Evolutionary conservation across 73 alveolate species (phyloP).

Genomic region (Paramecium sonneborni): DNA sequence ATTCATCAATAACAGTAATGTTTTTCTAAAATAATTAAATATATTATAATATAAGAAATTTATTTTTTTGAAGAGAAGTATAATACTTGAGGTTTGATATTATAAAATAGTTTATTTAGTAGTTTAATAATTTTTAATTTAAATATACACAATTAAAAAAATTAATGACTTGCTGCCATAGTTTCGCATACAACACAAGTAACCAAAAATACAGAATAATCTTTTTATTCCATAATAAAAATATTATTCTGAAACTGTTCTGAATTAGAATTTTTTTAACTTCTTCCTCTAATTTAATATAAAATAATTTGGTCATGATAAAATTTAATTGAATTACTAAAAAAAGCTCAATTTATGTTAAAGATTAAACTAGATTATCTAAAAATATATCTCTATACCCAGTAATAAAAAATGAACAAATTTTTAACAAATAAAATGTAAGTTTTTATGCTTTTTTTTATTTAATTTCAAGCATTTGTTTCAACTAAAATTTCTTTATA

Average conservation of each 20-base stretch:
- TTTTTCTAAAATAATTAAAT: too few relatives aligned
- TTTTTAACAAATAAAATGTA: background rate
- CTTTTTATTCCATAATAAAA: background rate
- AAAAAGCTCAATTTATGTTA: constrained; percentile 7
- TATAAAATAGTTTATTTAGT: background rate
- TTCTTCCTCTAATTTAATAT: background rate
- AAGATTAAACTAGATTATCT: background rate
- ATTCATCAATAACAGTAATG: background rate
- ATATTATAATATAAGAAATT: too few relatives aligned
- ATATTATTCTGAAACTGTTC: background rate
- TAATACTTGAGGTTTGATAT: too few relatives aligned
- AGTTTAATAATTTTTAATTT: too few relatives aligned
- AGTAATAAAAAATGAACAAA: background rate
- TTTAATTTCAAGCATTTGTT: background rate
- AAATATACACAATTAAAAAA: background rate
- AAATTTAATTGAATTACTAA: constrained; percentile 11
- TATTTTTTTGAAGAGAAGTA: too few relatives aligned
- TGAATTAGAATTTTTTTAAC: background rate
- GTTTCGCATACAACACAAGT: constrained; percentile 39
- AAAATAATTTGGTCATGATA: background rate
- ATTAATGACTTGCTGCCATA: background rate
- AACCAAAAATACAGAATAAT: background rate
- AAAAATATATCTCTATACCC: background rate
- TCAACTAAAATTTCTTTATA: background rate
- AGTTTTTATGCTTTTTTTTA: background rate